Base-by-base conservation (phyloP, 352 stramenopile genomes). In the Phytophthora litchii region DNA sequence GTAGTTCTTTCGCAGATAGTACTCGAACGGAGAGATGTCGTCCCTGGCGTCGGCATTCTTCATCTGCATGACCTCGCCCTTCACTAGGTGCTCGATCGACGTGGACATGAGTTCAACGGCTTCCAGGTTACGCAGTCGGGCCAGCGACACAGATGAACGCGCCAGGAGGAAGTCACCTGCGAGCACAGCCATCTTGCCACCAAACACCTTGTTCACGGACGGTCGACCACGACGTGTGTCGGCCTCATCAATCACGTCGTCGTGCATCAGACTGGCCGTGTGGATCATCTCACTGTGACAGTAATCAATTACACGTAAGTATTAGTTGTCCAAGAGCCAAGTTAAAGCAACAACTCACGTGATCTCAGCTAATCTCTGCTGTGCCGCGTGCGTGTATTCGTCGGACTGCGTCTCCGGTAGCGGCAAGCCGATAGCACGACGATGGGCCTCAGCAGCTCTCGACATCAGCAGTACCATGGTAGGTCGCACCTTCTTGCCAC, bases 21-120 rank as follows among this genome's bases (percentile, higher is more conserved):
- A 96, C 76, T 98, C 92, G 29, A 99, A 96, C 13, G 90, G 85
- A 35, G 80, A 75, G 49, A 95, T 91, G 38, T 81, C 72, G 32
- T 77, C 68, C 32, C 68, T 70, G 9, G 71, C 74, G 60, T 91
- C 78, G 3, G 76, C 81, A 55, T 93, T 80, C 70, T 98, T 98
- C 78, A 99, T 95, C 78, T 99, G 97, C 97, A 99, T 99, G 64
- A 99, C 98, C 70, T 99, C 97, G 35, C 97, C 97, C 66, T 98
- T 97, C 34, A 99, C 97, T 25, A 99, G 75, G 75, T 99, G 97
- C 76, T 99, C 97, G 64, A 99, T 99, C 37, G 97, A 94, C 4
- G 95, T 99, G 27, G 94, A 98, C 87, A 99, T 98, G 53, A 98
- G 88, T 78, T 99, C 97, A 13, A 99, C 90, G 10, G 97, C 94